Evolutionary conservation across 768 basidiomycete genomes (phyloP).

Genomic region (Pholiota molesta): DNA sequence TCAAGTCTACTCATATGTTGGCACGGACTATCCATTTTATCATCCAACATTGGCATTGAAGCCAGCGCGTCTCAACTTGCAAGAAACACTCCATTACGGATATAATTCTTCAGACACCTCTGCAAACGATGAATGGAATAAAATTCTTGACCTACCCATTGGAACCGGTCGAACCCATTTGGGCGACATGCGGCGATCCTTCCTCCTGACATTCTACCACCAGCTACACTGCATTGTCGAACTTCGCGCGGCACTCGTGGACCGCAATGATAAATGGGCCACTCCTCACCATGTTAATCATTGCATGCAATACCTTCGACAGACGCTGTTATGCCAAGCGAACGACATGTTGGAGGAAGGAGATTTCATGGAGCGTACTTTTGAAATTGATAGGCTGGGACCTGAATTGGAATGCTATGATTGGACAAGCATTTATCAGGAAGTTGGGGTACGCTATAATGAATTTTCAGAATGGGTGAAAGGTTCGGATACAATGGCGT

Average conservation of each 20-base stretch:
- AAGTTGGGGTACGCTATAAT: not conserved
- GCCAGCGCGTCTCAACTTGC: conserved; percentile 18
- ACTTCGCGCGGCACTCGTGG: conserved; percentile 23
- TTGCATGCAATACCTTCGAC: conserved; percentile 38
- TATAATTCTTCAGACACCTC: conserved; percentile 18
- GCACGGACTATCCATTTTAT: conserved; percentile 10
- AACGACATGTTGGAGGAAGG: conserved; percentile 34
- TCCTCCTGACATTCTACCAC: conserved; percentile 28
- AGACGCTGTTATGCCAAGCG: conserved; percentile 36
- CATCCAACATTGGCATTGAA: conserved; percentile 3
- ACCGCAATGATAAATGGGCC: conserved; percentile 17
- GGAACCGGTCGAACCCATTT: conserved; percentile 27
- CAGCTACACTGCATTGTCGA: conserved; percentile 30
- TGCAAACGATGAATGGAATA: not conserved
- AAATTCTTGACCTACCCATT: conserved; percentile 8
- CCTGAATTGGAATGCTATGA: conserved; percentile 13
- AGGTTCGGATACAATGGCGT: too few species aligned
- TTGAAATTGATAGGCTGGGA: conserved; percentile 22
- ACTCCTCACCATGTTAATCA: conserved; percentile 29
- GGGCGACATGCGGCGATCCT: conserved; percentile 23
- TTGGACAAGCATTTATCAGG: conserved; percentile 11
- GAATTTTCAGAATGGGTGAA: too few species aligned
- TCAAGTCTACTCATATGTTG: conserved; percentile 10
- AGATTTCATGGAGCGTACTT: conserved; percentile 32
- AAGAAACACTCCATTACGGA: conserved; percentile 23